Conservation (phyloP, 768 basidiomycete genomes). For the Trametes coccinea region DNA sequence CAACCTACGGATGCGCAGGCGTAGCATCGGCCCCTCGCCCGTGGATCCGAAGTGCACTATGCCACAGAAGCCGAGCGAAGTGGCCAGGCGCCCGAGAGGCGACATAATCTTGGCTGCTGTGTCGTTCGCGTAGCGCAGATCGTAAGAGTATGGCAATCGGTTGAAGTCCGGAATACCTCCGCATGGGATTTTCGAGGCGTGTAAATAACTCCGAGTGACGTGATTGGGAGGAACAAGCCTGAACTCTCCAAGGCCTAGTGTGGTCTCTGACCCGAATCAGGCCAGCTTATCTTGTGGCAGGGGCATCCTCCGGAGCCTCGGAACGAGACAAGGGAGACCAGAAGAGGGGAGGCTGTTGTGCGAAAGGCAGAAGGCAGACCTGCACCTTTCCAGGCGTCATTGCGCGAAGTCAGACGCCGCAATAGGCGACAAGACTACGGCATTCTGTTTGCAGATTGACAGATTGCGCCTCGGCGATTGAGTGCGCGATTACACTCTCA, state of each 20-base stretch:
- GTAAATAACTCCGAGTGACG: conserved; percentile 15
- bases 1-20: conserved; percentile 1
- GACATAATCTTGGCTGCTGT: conserved; percentile 3
- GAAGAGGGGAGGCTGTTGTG: conserved; percentile 11
- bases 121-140: conserved; percentile 19
- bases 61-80: conserved; percentile 8
- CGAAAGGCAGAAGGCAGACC: conserved; percentile 7
- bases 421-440: conserved; percentile 4
- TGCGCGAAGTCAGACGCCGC: neutral
- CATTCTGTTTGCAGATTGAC: conserved; percentile 2
- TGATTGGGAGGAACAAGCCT: conserved; percentile 20
- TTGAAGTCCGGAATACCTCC: conserved; percentile 16
- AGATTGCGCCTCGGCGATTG: conserved; percentile 8
- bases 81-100: conserved; percentile 1
- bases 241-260: conserved; percentile 7
- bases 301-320: conserved; percentile 12
- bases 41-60: conserved; percentile 12
- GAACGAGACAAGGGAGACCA: conserved; percentile 17
- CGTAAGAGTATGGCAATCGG: conserved; percentile 18
- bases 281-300: conserved; percentile 7
- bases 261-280: conserved; percentile 9
- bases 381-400: neutral
- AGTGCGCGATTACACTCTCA: neutral
- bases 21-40: conserved; percentile 16
- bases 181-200: conserved; percentile 10